Evolutionary conservation across 2,329 filamentous ascomycete species (phyloP).

Genomic region (Clonostachys rosea): DNA sequence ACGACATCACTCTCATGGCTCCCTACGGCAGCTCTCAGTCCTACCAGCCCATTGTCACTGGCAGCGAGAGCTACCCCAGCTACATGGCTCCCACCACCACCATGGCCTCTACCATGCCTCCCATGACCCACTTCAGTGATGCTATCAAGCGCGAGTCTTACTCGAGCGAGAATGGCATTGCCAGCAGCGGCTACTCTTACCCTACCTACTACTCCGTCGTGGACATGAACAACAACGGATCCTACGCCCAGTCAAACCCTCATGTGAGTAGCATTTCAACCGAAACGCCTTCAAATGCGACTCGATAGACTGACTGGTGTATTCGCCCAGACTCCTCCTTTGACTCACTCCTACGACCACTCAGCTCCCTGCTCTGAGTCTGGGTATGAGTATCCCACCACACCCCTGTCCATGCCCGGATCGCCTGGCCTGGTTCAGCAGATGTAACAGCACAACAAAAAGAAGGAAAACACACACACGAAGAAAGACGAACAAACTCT

Average conservation of each 20-base stretch:
- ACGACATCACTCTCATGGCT: constrained; percentile 53
- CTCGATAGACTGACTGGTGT: constrained; percentile 10
- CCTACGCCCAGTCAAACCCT: constrained; percentile 65
- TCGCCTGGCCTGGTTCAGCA: constrained; percentile 52
- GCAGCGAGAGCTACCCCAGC: constrained; percentile 46
- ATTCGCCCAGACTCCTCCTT: constrained; percentile 63
- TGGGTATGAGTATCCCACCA: constrained; percentile 62
- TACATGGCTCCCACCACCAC: constrained; percentile 46
- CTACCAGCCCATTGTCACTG: constrained; percentile 47
- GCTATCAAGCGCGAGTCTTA: constrained; percentile 63
- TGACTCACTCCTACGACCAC: constrained; percentile 69
- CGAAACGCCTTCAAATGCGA: neutral
- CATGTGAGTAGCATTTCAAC: constrained; percentile 57
- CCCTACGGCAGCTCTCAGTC: constrained; percentile 50
- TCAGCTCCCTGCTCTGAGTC: constrained; percentile 59
- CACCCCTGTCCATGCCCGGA: constrained; percentile 68
- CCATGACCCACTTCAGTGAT: constrained; percentile 59
- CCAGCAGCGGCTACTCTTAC: constrained; percentile 54
- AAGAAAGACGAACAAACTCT: no score
- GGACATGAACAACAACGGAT: constrained; percentile 54
- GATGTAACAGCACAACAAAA: neutral
- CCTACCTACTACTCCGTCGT: constrained; percentile 55
- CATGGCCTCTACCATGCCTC: constrained; percentile 54
- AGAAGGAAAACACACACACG: neutral
- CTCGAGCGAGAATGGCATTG: constrained; percentile 55